Evolutionary conservation across 2,329 filamentous ascomycete genomes (phyloP).

Genomic region (Pyrenophora seminiperda): DNA sequence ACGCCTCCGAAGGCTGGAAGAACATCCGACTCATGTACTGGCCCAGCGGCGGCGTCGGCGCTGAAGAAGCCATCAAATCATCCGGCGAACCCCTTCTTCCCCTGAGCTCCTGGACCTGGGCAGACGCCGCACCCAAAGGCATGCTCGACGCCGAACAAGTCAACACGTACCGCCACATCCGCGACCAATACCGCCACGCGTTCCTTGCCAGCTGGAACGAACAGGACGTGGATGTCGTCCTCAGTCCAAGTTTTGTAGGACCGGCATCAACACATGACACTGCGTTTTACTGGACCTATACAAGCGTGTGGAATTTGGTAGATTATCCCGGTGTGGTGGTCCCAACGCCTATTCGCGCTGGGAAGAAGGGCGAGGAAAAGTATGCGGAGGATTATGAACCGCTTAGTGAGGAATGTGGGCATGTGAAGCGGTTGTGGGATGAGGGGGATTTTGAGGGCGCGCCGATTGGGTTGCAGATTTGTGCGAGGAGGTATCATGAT

Average conservation of each 20-base stretch:
- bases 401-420: slow-evolving; percentile 25
- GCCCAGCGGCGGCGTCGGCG: slow-evolving; percentile 51
- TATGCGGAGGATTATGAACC: slow-evolving; percentile 22
- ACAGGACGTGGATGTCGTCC: slow-evolving; percentile 29
- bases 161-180: slow-evolving; percentile 12
- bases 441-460: slow-evolving; percentile 24
- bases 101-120: slow-evolving; percentile 45
- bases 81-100: slow-evolving; percentile 54
- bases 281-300: slow-evolving; percentile 33
- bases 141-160: slow-evolving; percentile 19
- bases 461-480: slow-evolving; percentile 29
- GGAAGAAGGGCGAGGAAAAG: slow-evolving; percentile 11
- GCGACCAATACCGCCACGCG: slow-evolving; percentile 19
- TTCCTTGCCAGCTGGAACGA: slow-evolving; percentile 25
- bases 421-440: slow-evolving; percentile 30
- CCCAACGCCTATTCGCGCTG: slow-evolving; percentile 22
- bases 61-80: slow-evolving; percentile 41
- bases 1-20: slow-evolving; percentile 34
- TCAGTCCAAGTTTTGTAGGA: slow-evolving; percentile 28
- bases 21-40: slow-evolving; percentile 53
- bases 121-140: slow-evolving; percentile 12
- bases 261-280: slow-evolving; percentile 27
- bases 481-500: slow-evolving; percentile 28
- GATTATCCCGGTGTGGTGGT: slow-evolving; percentile 30
- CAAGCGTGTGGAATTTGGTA: slow-evolving; percentile 24